Percentiles rank a stretch among this genome's conserved stretches.
Conservation (phyloP, 345 rosid genomes). For the Arabidopsis arenosa region DNA sequence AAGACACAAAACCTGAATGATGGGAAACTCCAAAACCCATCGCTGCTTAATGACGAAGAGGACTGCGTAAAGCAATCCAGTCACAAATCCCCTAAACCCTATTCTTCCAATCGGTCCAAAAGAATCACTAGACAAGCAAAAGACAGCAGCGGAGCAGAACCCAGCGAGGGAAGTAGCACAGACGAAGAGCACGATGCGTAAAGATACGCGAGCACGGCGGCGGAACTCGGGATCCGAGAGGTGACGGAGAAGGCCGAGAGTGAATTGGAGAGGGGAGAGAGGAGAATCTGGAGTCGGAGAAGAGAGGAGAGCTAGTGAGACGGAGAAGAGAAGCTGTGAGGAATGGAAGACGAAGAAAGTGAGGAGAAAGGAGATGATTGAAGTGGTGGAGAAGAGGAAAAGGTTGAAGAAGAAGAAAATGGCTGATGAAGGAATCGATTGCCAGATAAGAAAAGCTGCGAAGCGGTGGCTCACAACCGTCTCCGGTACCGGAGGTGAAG, state of each 20-base stretch:
- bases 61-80: conserved; percentile 66
- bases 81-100: conserved; percentile 73
- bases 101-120: conserved; percentile 40
- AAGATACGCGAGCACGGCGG: conserved; percentile 56
- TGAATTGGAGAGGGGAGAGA: conserved; percentile 53
- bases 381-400: conserved; percentile 40
- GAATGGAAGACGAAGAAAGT: conserved; percentile 54
- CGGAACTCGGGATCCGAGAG: conserved; percentile 55
- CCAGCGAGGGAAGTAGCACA: conserved; percentile 55
- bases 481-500: conserved; percentile 47
- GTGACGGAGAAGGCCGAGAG: conserved; percentile 46
- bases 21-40: conserved; percentile 88
- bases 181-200: conserved; percentile 54
- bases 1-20: conserved; percentile 67
- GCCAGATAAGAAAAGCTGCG: conserved; percentile 76
- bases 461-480: conserved; percentile 56
- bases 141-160: conserved; percentile 48
- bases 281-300: conserved; percentile 50
- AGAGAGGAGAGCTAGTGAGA: conserved; percentile 56
- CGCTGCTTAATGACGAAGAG: conserved; percentile 57
- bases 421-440: conserved; percentile 59
- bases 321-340: conserved; percentile 69
- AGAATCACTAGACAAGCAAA: conserved; percentile 47
- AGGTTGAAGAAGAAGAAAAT: conserved; percentile 62
- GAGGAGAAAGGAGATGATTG: conserved; percentile 39